Percentiles rank a stretch among this genome's conserved stretches.
These are phyloP conservation scores for Botrytis squamosa DNA, from an alignment of 2,329 filamentous ascomycete species.

Conservation along the genomic window DNA sequence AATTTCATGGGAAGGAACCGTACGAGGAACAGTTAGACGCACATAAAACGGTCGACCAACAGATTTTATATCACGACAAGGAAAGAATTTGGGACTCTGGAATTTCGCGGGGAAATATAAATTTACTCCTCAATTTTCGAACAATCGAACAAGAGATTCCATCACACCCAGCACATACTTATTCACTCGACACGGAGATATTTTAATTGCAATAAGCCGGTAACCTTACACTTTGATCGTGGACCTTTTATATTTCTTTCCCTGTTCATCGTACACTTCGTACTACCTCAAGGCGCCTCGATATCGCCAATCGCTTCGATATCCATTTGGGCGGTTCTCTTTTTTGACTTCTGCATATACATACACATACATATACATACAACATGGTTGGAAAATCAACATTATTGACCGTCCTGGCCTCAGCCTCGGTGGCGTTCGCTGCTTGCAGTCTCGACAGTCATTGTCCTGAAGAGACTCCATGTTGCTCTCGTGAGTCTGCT, in stretches of 20 bases:
- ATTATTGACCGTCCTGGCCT: slow-evolving; percentile 31
- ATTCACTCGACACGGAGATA: not conserved
- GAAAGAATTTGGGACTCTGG: not conserved
- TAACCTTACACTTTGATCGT: no score
- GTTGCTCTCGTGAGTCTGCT: slow-evolving; percentile 69
- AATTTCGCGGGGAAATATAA: not conserved
- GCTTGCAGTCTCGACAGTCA: slow-evolving; percentile 52
- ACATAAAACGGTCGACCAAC: not conserved
- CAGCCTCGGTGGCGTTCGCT: slow-evolving; percentile 31
- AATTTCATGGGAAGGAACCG: not conserved
- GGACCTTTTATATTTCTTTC: not conserved
- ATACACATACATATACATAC: slow-evolving; percentile 28
- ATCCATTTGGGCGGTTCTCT: slow-evolving; percentile 3
- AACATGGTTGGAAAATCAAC: slow-evolving; percentile 37
- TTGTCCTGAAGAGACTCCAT: slow-evolving; percentile 72
- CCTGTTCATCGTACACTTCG: not conserved
- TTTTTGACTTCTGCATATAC: slow-evolving; percentile 19
- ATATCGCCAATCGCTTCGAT: slow-evolving; percentile 21
- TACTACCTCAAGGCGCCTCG: not conserved
- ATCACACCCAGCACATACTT: not conserved
- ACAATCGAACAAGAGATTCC: not conserved
- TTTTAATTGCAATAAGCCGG: not conserved
- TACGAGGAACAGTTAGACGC: not conserved
- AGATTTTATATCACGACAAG: not conserved
- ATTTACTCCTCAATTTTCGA: not conserved